Conservation (phyloP, 257 asterid genomes). For the Osmanthus fragrans region DNA sequence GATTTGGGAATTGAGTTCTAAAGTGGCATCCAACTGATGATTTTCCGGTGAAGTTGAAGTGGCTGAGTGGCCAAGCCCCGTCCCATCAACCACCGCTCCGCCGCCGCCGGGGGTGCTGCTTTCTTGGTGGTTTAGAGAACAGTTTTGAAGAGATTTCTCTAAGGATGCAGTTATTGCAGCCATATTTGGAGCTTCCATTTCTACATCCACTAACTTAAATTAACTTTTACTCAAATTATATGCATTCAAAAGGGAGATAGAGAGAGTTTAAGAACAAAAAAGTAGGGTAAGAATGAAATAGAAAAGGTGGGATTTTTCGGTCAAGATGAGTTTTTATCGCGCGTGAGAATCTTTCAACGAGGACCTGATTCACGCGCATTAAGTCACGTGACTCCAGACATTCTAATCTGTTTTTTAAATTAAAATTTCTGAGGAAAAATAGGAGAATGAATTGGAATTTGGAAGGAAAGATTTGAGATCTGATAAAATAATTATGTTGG, state of each 20-base stretch:
- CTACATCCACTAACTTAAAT: neutral
- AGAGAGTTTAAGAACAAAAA: neutral
- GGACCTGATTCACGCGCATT: neutral
- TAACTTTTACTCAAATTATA: neutral
- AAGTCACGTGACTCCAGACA: neutral
- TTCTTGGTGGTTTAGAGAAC: slow-evolving; percentile 51
- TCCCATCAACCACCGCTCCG: neutral
- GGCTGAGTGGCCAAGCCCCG: slow-evolving; percentile 32
- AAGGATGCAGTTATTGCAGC: slow-evolving; percentile 65
- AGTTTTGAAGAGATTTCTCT: slow-evolving; percentile 76
- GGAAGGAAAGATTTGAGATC: neutral
- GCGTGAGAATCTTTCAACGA: neutral
- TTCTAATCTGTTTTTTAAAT: neutral
- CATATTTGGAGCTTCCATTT: slow-evolving; percentile 61
- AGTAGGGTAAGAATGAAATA: no score
- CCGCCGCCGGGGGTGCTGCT: slow-evolving; percentile 19
- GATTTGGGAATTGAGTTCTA: slow-evolving; percentile 79
- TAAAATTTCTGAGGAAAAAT: neutral
- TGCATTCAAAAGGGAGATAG: neutral
- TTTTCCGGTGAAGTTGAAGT: slow-evolving; percentile 2
- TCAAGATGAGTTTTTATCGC: neutral
- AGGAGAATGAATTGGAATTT: neutral
- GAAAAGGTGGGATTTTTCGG: neutral
- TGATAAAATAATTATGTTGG: neutral
- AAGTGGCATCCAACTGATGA: slow-evolving; percentile 11